phyloP scores from a whole-genome alignment of 495 filamentous ascomycete species.

The Hypomontagnella submonticulosa region DNA sequence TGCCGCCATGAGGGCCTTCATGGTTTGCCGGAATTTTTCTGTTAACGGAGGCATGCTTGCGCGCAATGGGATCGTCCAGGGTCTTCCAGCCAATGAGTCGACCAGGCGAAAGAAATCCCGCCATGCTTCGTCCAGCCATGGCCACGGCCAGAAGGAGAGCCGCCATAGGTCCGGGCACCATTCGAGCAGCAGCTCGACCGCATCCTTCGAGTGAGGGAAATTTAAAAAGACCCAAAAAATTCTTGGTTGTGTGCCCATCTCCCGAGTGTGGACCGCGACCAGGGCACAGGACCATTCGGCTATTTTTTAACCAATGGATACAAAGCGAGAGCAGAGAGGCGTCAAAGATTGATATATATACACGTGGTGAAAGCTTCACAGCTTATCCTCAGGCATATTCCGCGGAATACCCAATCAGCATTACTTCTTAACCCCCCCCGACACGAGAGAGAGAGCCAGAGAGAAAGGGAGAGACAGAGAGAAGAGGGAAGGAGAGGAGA shows the following conservation, averaged over 20 bases:
- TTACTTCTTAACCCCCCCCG: conserved; percentile 30
- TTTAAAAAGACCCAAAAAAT: conserved; percentile 15
- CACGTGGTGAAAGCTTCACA: conserved; percentile 63
- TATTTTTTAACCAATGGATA: conserved; percentile 45
- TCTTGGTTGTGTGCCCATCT: conserved; percentile 10
- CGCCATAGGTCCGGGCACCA: conserved; percentile 59
- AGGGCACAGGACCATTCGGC: conserved; percentile 32
- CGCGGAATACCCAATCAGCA: conserved; percentile 50
- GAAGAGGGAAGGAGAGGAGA: conserved; percentile 39
- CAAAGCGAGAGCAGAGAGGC: conserved; percentile 39
- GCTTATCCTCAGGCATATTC: conserved; percentile 51
- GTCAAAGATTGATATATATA: conserved; percentile 55
- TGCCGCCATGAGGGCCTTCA: conserved; percentile 95
- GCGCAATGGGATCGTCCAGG: conserved; percentile 86
- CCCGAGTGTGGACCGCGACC: conserved; percentile 23
- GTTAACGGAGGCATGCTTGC: conserved; percentile 94
- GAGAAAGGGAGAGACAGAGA: conserved; percentile 31
- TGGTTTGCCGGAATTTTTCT: conserved; percentile 98
- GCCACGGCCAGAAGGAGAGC: conserved; percentile 52
- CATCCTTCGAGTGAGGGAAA: conserved; percentile 63
- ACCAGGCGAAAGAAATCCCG: conserved; percentile 62
- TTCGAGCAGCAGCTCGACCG: conserved; percentile 69
- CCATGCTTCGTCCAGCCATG: conserved; percentile 54
- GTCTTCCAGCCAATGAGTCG: conserved; percentile 73
- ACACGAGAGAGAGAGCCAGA: conserved; percentile 37